phyloP scores from a whole-genome alignment of 2,329 filamentous ascomycete species.

The Berkeleyomyces basicola region DNA sequence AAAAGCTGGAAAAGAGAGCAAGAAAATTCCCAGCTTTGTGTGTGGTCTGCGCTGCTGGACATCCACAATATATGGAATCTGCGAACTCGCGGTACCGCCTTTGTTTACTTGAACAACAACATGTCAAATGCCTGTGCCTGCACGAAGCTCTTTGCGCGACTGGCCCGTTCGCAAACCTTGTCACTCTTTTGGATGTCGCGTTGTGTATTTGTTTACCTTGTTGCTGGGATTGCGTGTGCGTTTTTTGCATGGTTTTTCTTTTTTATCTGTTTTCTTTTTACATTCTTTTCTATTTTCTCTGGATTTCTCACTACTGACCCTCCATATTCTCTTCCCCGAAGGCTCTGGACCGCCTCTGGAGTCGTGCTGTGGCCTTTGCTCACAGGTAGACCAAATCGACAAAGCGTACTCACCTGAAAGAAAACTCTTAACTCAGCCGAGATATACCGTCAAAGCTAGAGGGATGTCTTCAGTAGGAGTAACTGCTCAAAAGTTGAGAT shows the following conservation, averaged over 20 bases:
- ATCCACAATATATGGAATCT: neutral
- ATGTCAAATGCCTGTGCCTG: neutral
- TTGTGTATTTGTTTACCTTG: neutral
- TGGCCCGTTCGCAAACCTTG: neutral
- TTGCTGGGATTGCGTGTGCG: neutral
- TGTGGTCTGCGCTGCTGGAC: neutral
- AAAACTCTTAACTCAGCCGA: neutral
- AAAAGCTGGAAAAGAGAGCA: neutral
- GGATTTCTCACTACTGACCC: neutral
- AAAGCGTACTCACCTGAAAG: slow-evolving; percentile 2
- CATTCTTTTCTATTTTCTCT: neutral
- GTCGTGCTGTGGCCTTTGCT: neutral
- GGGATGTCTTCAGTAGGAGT: neutral
- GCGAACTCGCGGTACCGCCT: neutral
- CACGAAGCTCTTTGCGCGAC: neutral
- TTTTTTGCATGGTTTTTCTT: neutral
- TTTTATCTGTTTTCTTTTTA: neutral
- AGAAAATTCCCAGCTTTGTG: neutral
- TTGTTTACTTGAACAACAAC: neutral
- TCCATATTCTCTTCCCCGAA: neutral
- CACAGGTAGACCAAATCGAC: neutral
- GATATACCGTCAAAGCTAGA: neutral
- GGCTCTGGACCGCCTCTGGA: neutral
- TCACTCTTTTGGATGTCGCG: neutral
- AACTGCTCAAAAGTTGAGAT: neutral